Evolutionary conservation across 371 early-diverging fungal genomes (phyloP), one percentile per base, ranked within the genome.

Genomic region (Syncephalis plumigaleata): DNA sequence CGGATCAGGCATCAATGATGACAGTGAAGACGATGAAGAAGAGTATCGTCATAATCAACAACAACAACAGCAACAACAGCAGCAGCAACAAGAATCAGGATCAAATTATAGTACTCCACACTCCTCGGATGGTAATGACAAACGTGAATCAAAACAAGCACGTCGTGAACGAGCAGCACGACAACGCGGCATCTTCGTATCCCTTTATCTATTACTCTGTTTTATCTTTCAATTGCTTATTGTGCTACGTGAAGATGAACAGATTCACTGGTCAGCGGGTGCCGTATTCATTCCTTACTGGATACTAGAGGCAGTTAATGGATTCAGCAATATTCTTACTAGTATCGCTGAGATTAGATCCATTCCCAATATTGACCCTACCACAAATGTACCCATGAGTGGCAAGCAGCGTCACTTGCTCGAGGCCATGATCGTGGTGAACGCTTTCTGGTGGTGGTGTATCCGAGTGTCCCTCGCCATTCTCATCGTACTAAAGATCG

Each of bases 261-360:
- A 46, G 17, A 66, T 64, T 42, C 51, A 13, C 16, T 80, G 76
- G 78, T 61, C 60, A 36, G 72, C 64, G 31, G 69, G 59, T 26
- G 39, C 69, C 1, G 70, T 84, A 2, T 81, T 84, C 59, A 65
- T 75, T 2, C 82, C 87, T n/a, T 77, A 77, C 58, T 81, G 79
- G 44, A 26, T 83, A 1, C 52, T 77, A 9, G 84, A 79, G 55
- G 65, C 55, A 2, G 51, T 73, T 24, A 61, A 74, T 25, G 31
- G 31, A 31, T 31, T 31, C 11, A 31, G 31, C 11, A 31, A 31
- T 31, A 31, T 31, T 31, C 31, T 31, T 4, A 11, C 31, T 4
- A 31, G 7, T 7, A 7, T 31, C 7, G 31, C 31, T 11, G 31
- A 31, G 31, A 31, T 31, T 31, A 4, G 31, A 4, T 7, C 31